Conservation (phyloP, 2,329 filamentous ascomycete genomes). For the Thermothelomyces thermophilus region DNA sequence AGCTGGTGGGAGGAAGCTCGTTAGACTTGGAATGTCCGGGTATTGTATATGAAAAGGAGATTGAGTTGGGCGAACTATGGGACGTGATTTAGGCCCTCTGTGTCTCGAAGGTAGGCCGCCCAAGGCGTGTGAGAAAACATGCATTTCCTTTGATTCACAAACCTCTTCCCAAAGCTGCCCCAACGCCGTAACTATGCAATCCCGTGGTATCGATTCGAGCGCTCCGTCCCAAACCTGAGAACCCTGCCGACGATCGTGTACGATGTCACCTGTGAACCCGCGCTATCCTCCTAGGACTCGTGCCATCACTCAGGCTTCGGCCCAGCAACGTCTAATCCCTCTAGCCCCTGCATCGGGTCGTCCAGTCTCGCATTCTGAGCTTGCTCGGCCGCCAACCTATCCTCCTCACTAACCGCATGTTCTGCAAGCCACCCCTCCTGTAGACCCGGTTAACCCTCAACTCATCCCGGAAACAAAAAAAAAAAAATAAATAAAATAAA, state of each 20-base stretch:
- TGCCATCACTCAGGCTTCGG: constrained; percentile 61
- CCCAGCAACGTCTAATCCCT: constrained; percentile 88
- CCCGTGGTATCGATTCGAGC: constrained; percentile 5
- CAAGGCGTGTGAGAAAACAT: constrained; percentile 8
- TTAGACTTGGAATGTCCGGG: constrained; percentile 15
- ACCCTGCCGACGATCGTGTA: neutral
- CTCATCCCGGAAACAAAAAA: neutral
- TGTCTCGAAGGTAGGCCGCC: constrained; percentile 7
- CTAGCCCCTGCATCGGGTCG: constrained; percentile 93
- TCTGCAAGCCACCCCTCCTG: constrained; percentile 92
- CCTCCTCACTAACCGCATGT: constrained; percentile 77
- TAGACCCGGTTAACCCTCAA: constrained; percentile 12
- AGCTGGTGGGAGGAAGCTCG: constrained; percentile 14
- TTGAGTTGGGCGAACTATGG: constrained; percentile 1
- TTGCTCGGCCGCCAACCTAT: constrained; percentile 54
- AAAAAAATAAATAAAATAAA: neutral
- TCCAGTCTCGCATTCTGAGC: constrained; percentile 51
- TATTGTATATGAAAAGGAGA: constrained; percentile 21
- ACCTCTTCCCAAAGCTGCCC: constrained; percentile 6
- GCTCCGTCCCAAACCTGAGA: neutral
- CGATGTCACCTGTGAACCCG: neutral
- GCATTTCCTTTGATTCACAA: constrained; percentile 13
- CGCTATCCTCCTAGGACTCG: neutral
- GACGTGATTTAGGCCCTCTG: neutral
- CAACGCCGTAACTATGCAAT: constrained; percentile 44